These are phyloP conservation scores for Sherardia arvensis DNA, from an alignment of 257 asterid genomes.

Conservation along the genomic window DNA sequence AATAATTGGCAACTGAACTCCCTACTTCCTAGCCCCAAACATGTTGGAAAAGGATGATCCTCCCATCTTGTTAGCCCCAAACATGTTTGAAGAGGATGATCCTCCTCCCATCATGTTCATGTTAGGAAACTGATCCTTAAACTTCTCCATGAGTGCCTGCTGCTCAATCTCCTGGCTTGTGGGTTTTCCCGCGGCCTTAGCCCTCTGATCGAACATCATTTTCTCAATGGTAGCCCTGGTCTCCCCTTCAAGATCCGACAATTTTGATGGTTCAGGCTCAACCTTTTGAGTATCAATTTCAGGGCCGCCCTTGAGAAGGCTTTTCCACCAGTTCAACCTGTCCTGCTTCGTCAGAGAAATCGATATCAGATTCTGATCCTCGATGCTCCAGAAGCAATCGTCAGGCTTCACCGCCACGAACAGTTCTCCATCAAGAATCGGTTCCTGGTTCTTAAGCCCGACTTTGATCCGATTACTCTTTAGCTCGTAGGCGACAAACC, in stretches of 20 bases:
- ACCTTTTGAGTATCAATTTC: slow-evolving; percentile 22
- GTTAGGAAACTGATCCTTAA: slow-evolving; percentile 15
- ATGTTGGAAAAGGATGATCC: background rate
- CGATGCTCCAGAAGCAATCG: slow-evolving; percentile 21
- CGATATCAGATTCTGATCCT: slow-evolving; percentile 61
- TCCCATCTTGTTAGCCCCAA: slow-evolving; percentile 23
- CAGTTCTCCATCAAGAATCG: background rate
- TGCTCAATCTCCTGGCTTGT: slow-evolving; percentile 42
- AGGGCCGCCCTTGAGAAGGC: slow-evolving; percentile 16
- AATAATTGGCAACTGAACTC: no score
- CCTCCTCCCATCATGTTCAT: no score
- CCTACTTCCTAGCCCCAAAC: background rate
- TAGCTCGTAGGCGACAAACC: background rate
- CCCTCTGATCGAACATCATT: slow-evolving; percentile 5
- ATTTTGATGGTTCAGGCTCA: slow-evolving; percentile 40
- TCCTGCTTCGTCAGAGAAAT: slow-evolving; percentile 67
- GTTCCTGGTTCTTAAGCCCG: background rate
- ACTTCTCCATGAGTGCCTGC: slow-evolving; percentile 34
- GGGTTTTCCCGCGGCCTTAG: background rate
- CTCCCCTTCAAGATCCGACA: slow-evolving; percentile 17
- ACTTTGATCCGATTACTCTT: background rate
- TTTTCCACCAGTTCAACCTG: slow-evolving; percentile 83
- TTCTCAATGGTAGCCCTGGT: slow-evolving; percentile 20
- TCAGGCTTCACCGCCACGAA: slow-evolving; percentile 12
- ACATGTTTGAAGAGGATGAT: no score